phyloP scores from a whole-genome alignment of 441 rosid species.

The Rhodomyrtus psidioides region DNA sequence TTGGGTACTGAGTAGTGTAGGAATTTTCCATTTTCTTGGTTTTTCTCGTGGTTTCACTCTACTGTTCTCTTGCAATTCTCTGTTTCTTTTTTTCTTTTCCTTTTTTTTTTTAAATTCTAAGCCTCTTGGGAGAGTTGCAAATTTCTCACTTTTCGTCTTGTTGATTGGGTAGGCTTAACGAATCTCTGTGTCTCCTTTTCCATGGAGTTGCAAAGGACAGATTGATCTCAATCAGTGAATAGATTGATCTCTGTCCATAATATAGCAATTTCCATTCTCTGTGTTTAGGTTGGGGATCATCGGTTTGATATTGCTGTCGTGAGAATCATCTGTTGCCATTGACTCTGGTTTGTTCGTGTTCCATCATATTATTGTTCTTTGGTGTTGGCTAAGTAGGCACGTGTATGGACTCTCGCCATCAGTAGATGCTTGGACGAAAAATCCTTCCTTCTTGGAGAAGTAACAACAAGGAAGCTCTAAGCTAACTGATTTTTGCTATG shows the following conservation, averaged over 20 bases:
- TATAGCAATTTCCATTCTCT: not conserved
- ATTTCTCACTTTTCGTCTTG: not conserved
- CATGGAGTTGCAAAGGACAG: not conserved
- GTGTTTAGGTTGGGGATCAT: not conserved
- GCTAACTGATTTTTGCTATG: not conserved
- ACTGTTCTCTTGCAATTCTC: not conserved
- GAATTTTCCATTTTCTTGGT: not conserved
- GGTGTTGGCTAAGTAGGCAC: not conserved
- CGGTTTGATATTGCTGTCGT: not conserved
- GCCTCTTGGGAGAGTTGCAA: not conserved
- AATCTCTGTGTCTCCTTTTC: not conserved
- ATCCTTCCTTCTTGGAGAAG: not conserved
- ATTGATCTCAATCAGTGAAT: not conserved
- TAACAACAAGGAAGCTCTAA: not conserved
- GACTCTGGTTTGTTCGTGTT: not conserved
- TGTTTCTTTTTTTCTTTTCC: not conserved
- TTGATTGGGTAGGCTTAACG: not conserved
- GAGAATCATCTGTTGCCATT: not conserved
- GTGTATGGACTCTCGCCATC: not conserved
- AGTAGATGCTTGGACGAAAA: not conserved
- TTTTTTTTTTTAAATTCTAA: not conserved
- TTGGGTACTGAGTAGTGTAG: not conserved
- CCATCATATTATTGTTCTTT: not conserved
- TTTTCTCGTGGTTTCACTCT: not conserved
- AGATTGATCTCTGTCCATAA: not conserved